phyloP scores from a whole-genome alignment of 2,329 filamentous ascomycete species.

The Phoma herbarum region DNA sequence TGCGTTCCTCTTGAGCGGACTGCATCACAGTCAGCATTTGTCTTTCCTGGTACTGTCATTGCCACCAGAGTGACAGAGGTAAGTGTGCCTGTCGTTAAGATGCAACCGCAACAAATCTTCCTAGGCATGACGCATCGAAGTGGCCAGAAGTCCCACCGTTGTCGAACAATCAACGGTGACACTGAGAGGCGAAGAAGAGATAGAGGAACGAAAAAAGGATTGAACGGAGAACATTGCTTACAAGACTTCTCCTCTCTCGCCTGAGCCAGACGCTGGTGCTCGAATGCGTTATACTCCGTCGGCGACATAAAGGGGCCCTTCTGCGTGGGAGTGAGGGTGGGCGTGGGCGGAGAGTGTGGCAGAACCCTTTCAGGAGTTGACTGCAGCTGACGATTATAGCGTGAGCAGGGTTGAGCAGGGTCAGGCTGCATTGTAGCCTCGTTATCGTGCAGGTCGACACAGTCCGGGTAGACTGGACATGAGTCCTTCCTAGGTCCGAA shows the following conservation, averaged over 20 bases:
- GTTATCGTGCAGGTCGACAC: constrained; percentile 5
- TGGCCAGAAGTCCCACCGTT: too few relatives aligned
- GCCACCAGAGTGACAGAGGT: too few relatives aligned
- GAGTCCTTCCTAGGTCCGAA: constrained; percentile 5
- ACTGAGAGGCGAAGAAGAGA: background rate
- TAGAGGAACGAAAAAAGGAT: background rate
- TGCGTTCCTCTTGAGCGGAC: background rate
- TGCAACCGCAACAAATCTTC: too few relatives aligned
- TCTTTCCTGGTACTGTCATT: too few relatives aligned
- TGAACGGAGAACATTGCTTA: background rate
- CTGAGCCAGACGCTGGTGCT: background rate
- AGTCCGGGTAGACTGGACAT: background rate
- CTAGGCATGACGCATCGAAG: too few relatives aligned
- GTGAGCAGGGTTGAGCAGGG: too few relatives aligned
- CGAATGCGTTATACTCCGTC: background rate
- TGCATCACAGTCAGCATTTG: background rate
- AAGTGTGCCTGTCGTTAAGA: too few relatives aligned
- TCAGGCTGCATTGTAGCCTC: constrained; percentile 6
- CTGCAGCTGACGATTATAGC: background rate
- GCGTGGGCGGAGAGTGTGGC: background rate
- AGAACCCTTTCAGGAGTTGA: background rate
- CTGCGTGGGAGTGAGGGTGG: background rate
- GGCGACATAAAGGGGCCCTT: background rate
- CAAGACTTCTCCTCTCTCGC: background rate
- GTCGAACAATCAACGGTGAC: too few relatives aligned